Base-by-base conservation (phyloP, 495 filamentous ascomycete species). In the Tirmania nivea region DNA sequence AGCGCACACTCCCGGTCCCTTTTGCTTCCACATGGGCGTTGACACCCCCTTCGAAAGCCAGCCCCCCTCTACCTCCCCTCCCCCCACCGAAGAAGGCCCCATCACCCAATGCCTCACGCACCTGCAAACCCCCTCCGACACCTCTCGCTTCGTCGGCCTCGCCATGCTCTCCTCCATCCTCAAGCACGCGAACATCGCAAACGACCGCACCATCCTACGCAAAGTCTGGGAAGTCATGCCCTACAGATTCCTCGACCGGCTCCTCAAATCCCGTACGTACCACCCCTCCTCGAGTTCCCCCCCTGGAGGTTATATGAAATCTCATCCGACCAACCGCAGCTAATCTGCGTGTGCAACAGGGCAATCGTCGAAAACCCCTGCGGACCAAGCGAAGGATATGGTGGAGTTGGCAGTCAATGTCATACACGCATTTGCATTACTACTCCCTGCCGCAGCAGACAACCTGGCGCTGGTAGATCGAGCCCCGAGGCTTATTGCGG, bases 101-200 rank as follows among this genome's bases (percentile, higher is more conserved):
- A 34, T 62, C 6, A 35, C 51, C 31, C 52, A 64, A 61, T 61
- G 58, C 25, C 45, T 64, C 34, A 12, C 47, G 12, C 55, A 77
- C 19, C 69, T 83, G 8, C 66, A 67, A 48, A 57, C 75, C 53
- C 75, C 73, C 17, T 74, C 79, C 58, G 78, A 82, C 56, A 81
- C 78, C 0, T 74, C 73, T 6, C 72, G 75, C 50, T 80, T 83
- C 52, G 77, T 81, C 37, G 79, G 79, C 0, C 67, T 82, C n/a
- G 74, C 78, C 0, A 64, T 81, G 42, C 63, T 81, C 37, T 78
- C 75, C 53, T 71, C 75, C 8, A 62, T 79, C 5, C 66, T 81
- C 2, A 77, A 79, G 60, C 78, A 76, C 52, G 65, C 69, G 0
- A 59, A 66, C 1, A 67, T 73, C 21, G 65, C 70, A 0, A 59